These are phyloP conservation scores for Thermoascus crustaceus DNA, from an alignment of 2,329 filamentous ascomycete species.

Conservation along the genomic window DNA sequence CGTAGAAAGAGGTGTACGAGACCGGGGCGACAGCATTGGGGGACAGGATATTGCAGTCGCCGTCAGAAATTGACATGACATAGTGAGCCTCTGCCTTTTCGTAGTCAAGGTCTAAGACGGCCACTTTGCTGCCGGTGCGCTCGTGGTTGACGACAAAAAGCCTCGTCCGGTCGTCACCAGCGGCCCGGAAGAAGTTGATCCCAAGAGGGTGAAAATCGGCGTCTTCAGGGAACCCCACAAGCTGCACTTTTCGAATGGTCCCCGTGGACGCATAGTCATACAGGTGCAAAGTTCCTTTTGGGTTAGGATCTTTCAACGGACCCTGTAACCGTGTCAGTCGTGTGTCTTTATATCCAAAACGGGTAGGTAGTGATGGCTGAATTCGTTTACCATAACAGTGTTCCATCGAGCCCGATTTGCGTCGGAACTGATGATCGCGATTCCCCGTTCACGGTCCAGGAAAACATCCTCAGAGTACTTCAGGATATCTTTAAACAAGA, in stretches of 20 bases:
- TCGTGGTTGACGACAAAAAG: constrained; percentile 12
- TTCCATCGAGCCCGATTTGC: constrained; percentile 10
- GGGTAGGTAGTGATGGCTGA: neutral
- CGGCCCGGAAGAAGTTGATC: constrained; percentile 9
- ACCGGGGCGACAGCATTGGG: constrained; percentile 10
- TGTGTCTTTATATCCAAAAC: neutral
- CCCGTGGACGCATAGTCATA: constrained; percentile 11
- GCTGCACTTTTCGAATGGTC: constrained; percentile 6
- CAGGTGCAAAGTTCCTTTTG: constrained; percentile 8
- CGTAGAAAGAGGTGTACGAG: constrained; percentile 13
- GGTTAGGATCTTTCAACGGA: constrained; percentile 4
- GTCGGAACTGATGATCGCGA: constrained; percentile 12
- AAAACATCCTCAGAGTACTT: constrained; percentile 10
- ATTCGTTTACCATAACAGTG: constrained; percentile 7
- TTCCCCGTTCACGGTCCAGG: constrained; percentile 10
- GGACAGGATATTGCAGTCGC: constrained; percentile 9
- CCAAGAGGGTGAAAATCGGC: constrained; percentile 10
- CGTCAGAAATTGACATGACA: constrained; percentile 9
- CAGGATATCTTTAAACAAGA: constrained; percentile 10
- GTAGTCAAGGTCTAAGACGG: constrained; percentile 13
- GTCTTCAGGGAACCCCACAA: constrained; percentile 4
- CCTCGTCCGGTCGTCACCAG: constrained; percentile 4
- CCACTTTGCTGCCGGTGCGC: constrained; percentile 7
- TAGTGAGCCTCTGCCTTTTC: constrained; percentile 9
- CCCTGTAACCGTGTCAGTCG: constrained; percentile 2